Evolutionary conservation across 257 asterid genomes (phyloP).

Genomic region (Ilex aquifolium): DNA sequence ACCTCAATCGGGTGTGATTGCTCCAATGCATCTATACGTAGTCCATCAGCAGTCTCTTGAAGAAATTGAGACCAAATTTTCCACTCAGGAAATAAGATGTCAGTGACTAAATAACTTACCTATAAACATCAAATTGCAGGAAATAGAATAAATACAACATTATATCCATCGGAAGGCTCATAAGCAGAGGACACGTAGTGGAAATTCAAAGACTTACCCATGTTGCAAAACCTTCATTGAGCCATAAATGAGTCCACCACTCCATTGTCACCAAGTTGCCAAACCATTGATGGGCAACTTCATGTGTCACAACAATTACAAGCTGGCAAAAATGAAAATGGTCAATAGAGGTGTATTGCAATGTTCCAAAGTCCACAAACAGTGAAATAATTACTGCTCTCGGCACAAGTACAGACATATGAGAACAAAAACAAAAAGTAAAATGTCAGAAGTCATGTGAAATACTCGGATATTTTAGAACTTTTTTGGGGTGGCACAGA

Average conservation of each 20-base stretch:
- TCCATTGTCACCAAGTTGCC: constrained; percentile 48
- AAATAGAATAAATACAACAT: constrained; percentile 2
- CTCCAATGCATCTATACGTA: constrained; percentile 34
- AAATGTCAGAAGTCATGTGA: background rate
- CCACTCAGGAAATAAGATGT: constrained; percentile 38
- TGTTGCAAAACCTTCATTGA: constrained; percentile 45
- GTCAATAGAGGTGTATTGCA: background rate
- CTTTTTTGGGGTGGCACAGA: no score
- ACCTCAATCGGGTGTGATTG: constrained; percentile 48
- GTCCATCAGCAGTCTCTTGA: constrained; percentile 21
- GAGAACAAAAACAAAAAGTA: background rate
- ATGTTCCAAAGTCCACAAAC: no score
- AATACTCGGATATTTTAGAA: no score
- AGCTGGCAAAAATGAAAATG: constrained; percentile 17
- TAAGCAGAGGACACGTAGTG: background rate
- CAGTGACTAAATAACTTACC: constrained; percentile 37
- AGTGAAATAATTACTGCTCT: background rate
- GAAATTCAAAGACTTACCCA: constrained; percentile 22
- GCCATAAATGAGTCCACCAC: constrained; percentile 53
- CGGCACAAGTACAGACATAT: background rate
- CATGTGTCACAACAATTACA: constrained; percentile 40
- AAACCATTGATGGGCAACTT: constrained; percentile 50
- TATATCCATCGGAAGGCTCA: background rate
- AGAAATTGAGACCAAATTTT: constrained; percentile 41
- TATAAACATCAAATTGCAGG: constrained; percentile 9